Evolutionary conservation across 306 rosid species (phyloP).

Genomic region (Prunus persica): DNA sequence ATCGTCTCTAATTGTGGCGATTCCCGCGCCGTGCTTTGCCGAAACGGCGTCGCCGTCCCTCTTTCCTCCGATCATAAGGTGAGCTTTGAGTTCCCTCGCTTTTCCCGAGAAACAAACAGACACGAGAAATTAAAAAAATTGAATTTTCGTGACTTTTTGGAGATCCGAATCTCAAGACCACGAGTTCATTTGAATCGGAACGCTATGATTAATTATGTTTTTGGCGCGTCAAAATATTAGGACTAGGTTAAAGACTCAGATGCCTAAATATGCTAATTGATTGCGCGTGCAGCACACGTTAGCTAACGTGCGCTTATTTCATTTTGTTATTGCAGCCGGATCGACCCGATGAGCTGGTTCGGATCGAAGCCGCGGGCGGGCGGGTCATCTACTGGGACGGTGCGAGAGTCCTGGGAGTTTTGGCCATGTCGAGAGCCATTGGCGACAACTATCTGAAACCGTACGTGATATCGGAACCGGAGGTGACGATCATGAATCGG

Average conservation of each 20-base stretch:
- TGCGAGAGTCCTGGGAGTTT: constrained; percentile 77
- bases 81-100: neutral
- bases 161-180: neutral
- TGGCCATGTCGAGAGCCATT: constrained; percentile 90
- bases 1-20: constrained; percentile 89
- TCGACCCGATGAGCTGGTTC: constrained; percentile 75
- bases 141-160: neutral
- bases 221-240: neutral
- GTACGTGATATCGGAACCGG: constrained; percentile 84
- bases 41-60: constrained; percentile 56
- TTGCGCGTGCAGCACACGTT: neutral
- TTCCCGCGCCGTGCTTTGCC: constrained; percentile 89
- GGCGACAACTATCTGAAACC: constrained; percentile 85
- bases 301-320: neutral
- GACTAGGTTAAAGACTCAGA: no score
- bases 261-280: neutral
- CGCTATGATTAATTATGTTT: no score
- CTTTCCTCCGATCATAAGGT: constrained; percentile 93
- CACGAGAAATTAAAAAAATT: neutral
- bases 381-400: constrained; percentile 93
- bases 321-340: constrained; percentile 55
- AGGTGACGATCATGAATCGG: constrained; percentile 66
- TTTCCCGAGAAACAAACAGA: neutral
- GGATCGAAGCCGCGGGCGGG: constrained; percentile 79
- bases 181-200: neutral